Conservation (phyloP, 202 grass and related monocot species). For the Brachypodium distachyon region DNA sequence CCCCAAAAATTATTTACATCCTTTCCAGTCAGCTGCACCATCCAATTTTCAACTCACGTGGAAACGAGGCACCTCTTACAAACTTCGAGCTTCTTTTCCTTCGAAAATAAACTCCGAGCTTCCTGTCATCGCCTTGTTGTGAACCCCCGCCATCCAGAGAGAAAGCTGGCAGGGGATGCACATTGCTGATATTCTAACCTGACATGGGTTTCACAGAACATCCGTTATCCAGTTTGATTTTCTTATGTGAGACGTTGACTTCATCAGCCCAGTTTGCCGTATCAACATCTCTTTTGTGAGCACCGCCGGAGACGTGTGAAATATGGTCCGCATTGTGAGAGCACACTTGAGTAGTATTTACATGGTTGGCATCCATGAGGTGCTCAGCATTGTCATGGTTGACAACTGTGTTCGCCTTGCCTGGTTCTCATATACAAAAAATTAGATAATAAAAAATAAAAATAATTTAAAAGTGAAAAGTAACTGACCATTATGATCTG, state of each 20-base stretch:
- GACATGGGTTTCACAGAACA: constrained; percentile 6
- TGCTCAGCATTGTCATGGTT: constrained; percentile 26
- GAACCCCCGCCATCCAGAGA: not conserved
- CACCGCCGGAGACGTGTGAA: constrained; percentile 7
- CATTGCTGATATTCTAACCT: constrained; percentile 2
- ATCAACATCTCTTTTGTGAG: constrained; percentile 29
- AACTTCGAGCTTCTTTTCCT: no score
- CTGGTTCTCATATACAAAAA: constrained; percentile 16
- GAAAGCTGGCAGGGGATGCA: not conserved
- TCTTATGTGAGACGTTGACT: constrained; percentile 34
- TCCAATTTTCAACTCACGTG: no score
- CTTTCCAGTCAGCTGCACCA: no score
- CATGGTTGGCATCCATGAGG: constrained; percentile 27
- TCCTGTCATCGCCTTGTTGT: not conserved
- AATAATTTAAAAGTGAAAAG: not conserved
- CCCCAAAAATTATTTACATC: no score
- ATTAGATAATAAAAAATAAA: not conserved
- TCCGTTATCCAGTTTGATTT: constrained; percentile 36
- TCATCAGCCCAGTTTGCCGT: constrained; percentile 13
- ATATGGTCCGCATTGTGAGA: not conserved
- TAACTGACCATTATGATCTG: not conserved
- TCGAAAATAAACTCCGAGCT: not conserved
- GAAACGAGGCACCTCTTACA: no score
- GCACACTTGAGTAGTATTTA: not conserved
- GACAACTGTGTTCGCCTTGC: not conserved